Evolutionary conservation across 495 filamentous ascomycete genomes (phyloP), one percentile per base, ranked within the genome.

Genomic region (Penicillium verhagenii): DNA sequence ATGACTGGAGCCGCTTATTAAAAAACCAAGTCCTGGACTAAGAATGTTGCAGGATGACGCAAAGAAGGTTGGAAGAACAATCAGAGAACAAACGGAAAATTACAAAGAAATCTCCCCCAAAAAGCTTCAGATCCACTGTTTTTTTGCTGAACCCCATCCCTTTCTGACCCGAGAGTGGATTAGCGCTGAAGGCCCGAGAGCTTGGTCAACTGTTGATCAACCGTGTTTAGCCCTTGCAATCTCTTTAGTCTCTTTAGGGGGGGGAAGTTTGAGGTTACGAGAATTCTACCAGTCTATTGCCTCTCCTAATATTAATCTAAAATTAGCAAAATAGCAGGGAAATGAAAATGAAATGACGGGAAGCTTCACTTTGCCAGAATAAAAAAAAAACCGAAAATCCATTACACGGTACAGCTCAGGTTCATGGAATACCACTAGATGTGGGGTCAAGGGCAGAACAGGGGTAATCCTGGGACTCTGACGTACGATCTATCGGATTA

Each of bases 121-220:
- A n/a, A 55, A 56, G 39, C 24, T 46, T 50, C 20, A 8, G 13
- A 42, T 57, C 61, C 61, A 61, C 61, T 13, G 13, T 6, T n/a
- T 16, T 28, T n/a, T n/a, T n/a, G n/a, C n/a, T n/a, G n/a, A 54
- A n/a, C 23, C 43, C 3, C 43, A 46, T 16, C 6, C 11, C 2
- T 26, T n/a, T 13, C 14, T 21, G 5, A 2, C 1, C 46, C 19
- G 24, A 24, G 11, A 14, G 23, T 16, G 53, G 50, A 11, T 53
- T 54, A 35, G 51, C 20, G 49, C 40, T 26, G 28, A 40, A 60
- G 63, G 63, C 54, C 54, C 57, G 52, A 51, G 56, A 50, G 52
- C 45, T 25, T 35, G 54, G 47, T 59, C 24, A 60, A 53, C 63
- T 64, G 54, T 50, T 29, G 60, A 66, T 66, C 60, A 56, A 46